Evolutionary conservation across 1,284 basidiomycete species (phyloP).

Genomic region (Sanguinoderma infundibulare): DNA sequence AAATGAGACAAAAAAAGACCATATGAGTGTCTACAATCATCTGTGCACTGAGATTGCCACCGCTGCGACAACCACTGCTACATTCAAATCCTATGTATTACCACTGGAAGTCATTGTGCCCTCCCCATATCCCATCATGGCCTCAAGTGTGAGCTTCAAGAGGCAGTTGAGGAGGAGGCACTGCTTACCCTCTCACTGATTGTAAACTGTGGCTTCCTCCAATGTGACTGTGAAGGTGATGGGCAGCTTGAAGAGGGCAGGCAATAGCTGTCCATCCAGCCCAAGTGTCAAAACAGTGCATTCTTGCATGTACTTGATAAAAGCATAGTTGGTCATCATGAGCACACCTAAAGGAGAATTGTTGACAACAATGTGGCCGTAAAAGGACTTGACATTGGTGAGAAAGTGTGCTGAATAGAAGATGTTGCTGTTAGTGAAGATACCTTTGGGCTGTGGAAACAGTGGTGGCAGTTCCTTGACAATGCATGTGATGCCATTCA

Average conservation of each 20-base stretch:
- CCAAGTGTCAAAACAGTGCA: background rate
- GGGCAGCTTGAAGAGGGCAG: background rate
- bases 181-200: background rate
- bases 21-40: too few relatives aligned
- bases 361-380: background rate
- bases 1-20: too few relatives aligned
- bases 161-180: background rate
- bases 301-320: background rate
- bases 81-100: too few relatives aligned
- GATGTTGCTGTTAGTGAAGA: background rate
- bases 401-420: background rate
- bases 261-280: background rate
- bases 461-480: background rate
- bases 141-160: background rate
- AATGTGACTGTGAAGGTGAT: background rate
- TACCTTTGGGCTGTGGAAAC: background rate
- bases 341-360: background rate
- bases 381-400: background rate
- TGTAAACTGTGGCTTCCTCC: background rate
- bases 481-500: background rate
- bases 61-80: too few relatives aligned
- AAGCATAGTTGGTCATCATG: background rate
- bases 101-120: too few relatives aligned
- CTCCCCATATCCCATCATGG: too few relatives aligned
- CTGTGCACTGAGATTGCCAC: too few relatives aligned